phyloP scores from a whole-genome alignment of 805 yeast genomes.

The Yarrowia bubula region DNA sequence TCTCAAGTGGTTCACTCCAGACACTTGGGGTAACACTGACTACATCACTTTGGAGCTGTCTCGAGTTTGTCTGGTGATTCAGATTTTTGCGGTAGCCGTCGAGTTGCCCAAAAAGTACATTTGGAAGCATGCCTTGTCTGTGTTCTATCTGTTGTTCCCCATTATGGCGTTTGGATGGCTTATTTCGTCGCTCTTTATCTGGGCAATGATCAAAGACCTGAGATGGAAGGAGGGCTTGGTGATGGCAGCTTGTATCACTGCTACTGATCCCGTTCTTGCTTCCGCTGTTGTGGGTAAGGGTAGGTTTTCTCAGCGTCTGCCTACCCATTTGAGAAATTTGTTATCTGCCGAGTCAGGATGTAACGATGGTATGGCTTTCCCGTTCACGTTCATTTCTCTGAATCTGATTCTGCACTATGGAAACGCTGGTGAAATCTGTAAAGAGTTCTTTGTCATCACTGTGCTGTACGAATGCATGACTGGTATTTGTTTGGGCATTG shows the following conservation, averaged over 20 bases:
- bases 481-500: constrained; percentile 71
- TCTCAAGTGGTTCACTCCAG: constrained; percentile 77
- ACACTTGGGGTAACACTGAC: constrained; percentile 83
- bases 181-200: constrained; percentile 72
- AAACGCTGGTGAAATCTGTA: constrained; percentile 63
- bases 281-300: constrained; percentile 96
- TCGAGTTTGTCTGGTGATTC: constrained; percentile 77
- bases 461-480: constrained; percentile 77
- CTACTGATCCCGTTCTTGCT: constrained; percentile 93
- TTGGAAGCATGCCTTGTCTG: constrained; percentile 79
- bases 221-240: constrained; percentile 68
- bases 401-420: constrained; percentile 66
- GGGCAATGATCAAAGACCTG: constrained; percentile 72
- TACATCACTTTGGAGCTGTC: constrained; percentile 78
- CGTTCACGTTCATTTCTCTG: constrained; percentile 71
- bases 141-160: constrained; percentile 69
- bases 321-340: constrained; percentile 85
- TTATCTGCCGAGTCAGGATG: constrained; percentile 86
- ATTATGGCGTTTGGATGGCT: constrained; percentile 93
- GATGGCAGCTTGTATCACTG: constrained; percentile 85
- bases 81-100: constrained; percentile 91
- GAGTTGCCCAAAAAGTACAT: constrained; percentile 88
- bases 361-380: constrained; percentile 96
- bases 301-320: constrained; percentile 84
- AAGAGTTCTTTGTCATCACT: constrained; percentile 76